Conservation (phyloP, 176 grass and related monocot genomes). For the Carex parvula region DNA sequence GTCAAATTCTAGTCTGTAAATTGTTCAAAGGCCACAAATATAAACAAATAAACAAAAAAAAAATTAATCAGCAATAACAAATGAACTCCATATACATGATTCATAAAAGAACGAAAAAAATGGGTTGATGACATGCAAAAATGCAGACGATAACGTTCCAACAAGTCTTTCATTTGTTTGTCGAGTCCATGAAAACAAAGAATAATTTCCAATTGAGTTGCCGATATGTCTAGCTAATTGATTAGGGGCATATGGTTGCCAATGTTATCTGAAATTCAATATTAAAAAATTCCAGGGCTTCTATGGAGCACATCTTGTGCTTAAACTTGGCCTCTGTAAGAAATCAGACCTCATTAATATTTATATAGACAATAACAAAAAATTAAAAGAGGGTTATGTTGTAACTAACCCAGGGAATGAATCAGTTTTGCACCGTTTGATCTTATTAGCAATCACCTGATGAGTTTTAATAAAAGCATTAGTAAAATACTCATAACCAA, state of each 20-base stretch:
- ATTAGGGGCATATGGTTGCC: not conserved
- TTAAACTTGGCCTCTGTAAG: not conserved
- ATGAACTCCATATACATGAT: not conserved
- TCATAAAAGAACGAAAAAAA: not conserved
- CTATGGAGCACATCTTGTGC: not conserved
- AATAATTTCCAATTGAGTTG: not conserved
- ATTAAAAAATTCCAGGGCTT: not conserved
- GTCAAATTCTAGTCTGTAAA: constrained; percentile 75
- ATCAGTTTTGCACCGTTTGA: constrained; percentile 97
- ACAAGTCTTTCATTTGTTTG: not conserved
- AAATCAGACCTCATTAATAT: not conserved
- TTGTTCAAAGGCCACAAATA: constrained; percentile 10
- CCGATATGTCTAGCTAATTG: not conserved
- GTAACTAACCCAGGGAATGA: constrained; percentile 69
- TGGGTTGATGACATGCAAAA: not conserved
- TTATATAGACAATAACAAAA: not conserved
- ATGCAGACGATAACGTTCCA: not conserved
- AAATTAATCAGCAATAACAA: not conserved
- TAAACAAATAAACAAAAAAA: not conserved
- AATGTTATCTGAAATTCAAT: not conserved
- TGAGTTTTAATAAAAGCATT: constrained; percentile 10
- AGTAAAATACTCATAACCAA: constrained; percentile 4
- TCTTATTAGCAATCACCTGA: constrained; percentile 87
- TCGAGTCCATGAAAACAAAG: not conserved
- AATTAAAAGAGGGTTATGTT: not conserved